Evolutionary conservation across 441 rosid genomes (phyloP), one percentile per base, ranked within the genome.

Genomic region (Gossypium schwendimanii): DNA sequence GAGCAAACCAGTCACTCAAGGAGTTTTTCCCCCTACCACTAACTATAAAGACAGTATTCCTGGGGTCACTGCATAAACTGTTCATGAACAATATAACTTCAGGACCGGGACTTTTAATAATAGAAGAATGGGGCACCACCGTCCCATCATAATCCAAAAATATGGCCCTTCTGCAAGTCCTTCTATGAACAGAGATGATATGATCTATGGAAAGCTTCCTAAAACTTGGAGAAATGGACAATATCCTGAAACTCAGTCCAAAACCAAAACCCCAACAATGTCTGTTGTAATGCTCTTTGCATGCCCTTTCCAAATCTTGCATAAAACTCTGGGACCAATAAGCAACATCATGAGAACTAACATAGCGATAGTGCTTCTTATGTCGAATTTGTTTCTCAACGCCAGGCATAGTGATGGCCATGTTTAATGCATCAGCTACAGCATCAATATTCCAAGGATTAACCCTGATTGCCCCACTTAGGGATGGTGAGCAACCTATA

Each of bases 201-300:
- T 52, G 62, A 9, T 53, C 76, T 1, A 53, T 21, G 14, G 76
- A 53, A n/a, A 73, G 69, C 55, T 63, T 64, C 44, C 41, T 63
- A 63, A 73, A 73, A 54, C 63, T 73, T 18, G 76, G 76, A 63
- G 70, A 63, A 50, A 73, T 70, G 28, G 76, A 21, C 63, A 73
- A 21, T 18, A 53, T 89, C 81, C 94, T 87, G 63, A 73, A 73
- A 21, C 41, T 55, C 45, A 73, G 63, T 3, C 76, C 76, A 36
- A 63, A 73, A 52, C 76, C 76, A 20, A 73, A 36, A 20, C 76
- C 76, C 76, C 76, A 73, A 18, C 76, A 73, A 23, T 28, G 49
- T 64, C 63, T 73, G 63, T 17, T 73, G 58, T 65, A 90, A 78
- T 91, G 97, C 81, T 93, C 93, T 18, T 53, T 50, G 70, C 76